Conservation (phyloP, 805 yeast genomes). For the Starmerella khaoyaiensis region DNA sequence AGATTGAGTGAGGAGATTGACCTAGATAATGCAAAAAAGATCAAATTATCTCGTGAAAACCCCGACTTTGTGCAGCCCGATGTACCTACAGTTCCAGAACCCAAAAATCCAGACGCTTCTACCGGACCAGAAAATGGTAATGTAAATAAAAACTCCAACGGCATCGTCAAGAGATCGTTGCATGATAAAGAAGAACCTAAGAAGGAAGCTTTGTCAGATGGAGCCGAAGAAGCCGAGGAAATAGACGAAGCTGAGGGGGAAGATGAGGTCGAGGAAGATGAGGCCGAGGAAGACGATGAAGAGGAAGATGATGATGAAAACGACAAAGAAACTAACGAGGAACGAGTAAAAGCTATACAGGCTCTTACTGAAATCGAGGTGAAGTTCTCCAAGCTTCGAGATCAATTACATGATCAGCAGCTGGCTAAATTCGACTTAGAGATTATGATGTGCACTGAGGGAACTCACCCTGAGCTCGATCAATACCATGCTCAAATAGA, state of each 20-base stretch:
- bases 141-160: neutral
- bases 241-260: neutral
- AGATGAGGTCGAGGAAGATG: neutral
- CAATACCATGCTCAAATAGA: slow-evolving; percentile 59
- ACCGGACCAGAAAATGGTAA: too few species aligned
- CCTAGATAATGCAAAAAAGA: neutral
- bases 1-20: slow-evolving; percentile 7
- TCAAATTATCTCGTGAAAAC: slow-evolving; percentile 1
- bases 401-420: slow-evolving; percentile 73
- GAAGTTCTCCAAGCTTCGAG: slow-evolving; percentile 76
- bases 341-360: slow-evolving; percentile 51
- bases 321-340: slow-evolving; percentile 29
- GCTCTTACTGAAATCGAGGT: slow-evolving; percentile 70
- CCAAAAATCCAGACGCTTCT: too few species aligned
- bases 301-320: slow-evolving; percentile 19
- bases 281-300: slow-evolving; percentile 8
- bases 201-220: neutral
- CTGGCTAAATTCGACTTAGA: slow-evolving; percentile 66
- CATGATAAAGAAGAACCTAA: neutral
- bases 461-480: slow-evolving; percentile 82
- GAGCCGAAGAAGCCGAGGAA: neutral
- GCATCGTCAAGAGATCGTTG: neutral
- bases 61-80: too few species aligned
- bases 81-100: too few species aligned
- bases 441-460: slow-evolving; percentile 70